phyloP scores from a whole-genome alignment of 768 basidiomycete species.

The Suillus cothurnatus region DNA sequence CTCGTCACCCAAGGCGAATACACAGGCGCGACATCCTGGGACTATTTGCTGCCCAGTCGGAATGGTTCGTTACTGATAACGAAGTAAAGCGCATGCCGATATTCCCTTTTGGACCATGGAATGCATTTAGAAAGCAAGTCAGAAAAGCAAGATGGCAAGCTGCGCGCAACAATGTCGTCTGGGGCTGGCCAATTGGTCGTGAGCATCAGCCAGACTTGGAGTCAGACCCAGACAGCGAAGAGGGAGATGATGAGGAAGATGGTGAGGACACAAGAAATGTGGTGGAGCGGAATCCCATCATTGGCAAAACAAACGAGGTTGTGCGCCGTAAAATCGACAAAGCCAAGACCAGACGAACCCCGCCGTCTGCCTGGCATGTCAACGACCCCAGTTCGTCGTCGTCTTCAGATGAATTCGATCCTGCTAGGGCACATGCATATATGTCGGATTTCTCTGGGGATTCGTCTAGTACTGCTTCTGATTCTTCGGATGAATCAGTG shows the following conservation, averaged over 20 bases:
- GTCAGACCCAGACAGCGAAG: constrained; percentile 14
- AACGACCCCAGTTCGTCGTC: constrained; percentile 17
- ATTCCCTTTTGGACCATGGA: constrained; percentile 51
- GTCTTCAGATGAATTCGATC: constrained; percentile 20
- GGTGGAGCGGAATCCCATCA: constrained; percentile 29
- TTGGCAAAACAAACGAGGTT: constrained; percentile 22
- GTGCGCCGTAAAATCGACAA: constrained; percentile 25
- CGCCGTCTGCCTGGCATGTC: neutral
- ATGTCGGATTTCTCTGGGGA: constrained; percentile 61
- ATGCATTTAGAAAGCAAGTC: constrained; percentile 41
- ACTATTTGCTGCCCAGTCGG: constrained; percentile 54
- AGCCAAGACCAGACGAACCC: constrained; percentile 13
- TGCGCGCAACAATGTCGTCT: constrained; percentile 20
- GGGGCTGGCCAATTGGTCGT: constrained; percentile 25
- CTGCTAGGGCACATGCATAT: constrained; percentile 37
- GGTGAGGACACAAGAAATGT: constrained; percentile 9
- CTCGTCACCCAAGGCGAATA: constrained; percentile 48
- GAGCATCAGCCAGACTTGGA: constrained; percentile 9
- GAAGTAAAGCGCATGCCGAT: constrained; percentile 29
- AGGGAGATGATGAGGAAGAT: constrained; percentile 1
- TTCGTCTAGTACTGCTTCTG: constrained; percentile 47
- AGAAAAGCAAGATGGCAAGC: constrained; percentile 36
- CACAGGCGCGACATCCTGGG: constrained; percentile 53
- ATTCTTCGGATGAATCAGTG: constrained; percentile 30
- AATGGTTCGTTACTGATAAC: constrained; percentile 60